Evolutionary conservation across 768 basidiomycete species (phyloP), one percentile per base, ranked within the genome.

Genomic region (Suillus placidus): DNA sequence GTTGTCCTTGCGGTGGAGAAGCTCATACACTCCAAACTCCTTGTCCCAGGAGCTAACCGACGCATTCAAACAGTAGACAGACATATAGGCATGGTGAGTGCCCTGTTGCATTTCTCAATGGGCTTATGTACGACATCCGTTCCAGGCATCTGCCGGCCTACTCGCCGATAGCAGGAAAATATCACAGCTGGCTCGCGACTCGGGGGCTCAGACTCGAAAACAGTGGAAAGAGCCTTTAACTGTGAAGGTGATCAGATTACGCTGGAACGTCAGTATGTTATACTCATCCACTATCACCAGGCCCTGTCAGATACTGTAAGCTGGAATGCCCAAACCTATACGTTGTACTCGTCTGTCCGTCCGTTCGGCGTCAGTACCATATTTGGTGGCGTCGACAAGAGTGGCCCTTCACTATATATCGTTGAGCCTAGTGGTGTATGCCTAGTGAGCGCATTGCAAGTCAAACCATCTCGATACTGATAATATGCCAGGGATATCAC

Each of bases 1-100:
- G 80, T 99, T 66, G 88, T 99, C 32, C 82, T 99, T 54, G 97
- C 95, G 4, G 95, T 99, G n/a, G 97, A 99, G 87, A 97, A 97
- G 78, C 86, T 99, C 52, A 86, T 98, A 12, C 95, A 96, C 78
- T 96, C 94, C 42, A 98, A 99, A 79, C 89, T 99, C 61, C 84
- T 99, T 30, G 92, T 99, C 3, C 95, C 95, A 38, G 94, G 89
- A 61, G 89, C 90, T 61, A 99, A 99, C 81, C 85, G 92, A 71
- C 87, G 97, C 72, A 99, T 99, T 75, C 93, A 95, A 71, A 93
- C 91, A 12, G 80, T 99, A 70, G 97, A 99, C 79, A 87, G 88
- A 70, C 97, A 99, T 76, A 90, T 98, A 71, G 97, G 97, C 65
- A 80, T 99, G 78, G 95, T 96, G 73, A 64, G 84, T 69, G 42